phyloP scores from a whole-genome alignment of 768 basidiomycete genomes.

The Botryobasidium botryosum region DNA sequence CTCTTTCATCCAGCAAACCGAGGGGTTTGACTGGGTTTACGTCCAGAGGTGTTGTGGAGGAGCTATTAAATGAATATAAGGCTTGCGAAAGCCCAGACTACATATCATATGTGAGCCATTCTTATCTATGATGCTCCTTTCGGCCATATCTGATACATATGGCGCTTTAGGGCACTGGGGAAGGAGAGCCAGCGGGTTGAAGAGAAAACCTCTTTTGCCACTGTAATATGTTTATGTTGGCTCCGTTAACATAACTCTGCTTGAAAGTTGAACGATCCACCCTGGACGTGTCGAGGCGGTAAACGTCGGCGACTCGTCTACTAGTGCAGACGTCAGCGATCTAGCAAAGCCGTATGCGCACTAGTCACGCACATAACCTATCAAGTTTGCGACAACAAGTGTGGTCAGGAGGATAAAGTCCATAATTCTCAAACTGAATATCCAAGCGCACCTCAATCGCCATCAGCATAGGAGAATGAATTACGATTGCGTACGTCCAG shows the following conservation, averaged over 20 bases:
- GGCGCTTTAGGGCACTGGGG: no score
- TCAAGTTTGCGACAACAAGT: slow-evolving; percentile 39
- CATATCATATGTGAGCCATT: slow-evolving; percentile 65
- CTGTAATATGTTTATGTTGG: no score
- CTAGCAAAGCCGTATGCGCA: neutral
- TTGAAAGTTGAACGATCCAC: slow-evolving; percentile 39
- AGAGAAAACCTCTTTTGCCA: no score
- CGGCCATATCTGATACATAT: no score
- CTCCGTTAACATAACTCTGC: slow-evolving; percentile 19
- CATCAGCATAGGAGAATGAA: neutral
- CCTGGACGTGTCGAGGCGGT: slow-evolving; percentile 33
- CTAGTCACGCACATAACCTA: slow-evolving; percentile 14
- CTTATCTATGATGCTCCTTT: no score
- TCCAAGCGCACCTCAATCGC: slow-evolving; percentile 1
- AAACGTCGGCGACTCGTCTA: slow-evolving; percentile 29
- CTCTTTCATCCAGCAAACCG: neutral
- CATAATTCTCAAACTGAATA: slow-evolving; percentile 50
- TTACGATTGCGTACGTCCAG: slow-evolving; percentile 1
- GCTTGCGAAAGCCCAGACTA: slow-evolving; percentile 94
- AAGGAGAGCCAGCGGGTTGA: no score
- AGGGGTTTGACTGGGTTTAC: no score
- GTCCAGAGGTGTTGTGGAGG: slow-evolving; percentile 64
- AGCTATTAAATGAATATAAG: slow-evolving; percentile 83
- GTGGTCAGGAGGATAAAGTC: slow-evolving; percentile 41
- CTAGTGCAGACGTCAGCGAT: slow-evolving; percentile 4